Evolutionary conservation across 257 asterid species (phyloP).

Genomic region (Przewalskia tangutica): DNA sequence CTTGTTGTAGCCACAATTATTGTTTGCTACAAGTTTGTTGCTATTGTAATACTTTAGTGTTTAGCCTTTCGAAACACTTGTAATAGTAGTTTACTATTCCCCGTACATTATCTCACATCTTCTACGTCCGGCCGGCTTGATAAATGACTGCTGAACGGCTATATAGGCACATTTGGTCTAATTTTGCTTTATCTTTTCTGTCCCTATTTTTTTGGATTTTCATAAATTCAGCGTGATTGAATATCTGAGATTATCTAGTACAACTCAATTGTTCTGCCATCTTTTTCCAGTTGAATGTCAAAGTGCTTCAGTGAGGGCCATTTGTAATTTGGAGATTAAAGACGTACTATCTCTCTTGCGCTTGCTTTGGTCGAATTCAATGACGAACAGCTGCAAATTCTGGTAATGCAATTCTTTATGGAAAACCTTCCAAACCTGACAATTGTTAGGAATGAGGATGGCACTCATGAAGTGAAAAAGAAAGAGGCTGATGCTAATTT

Average conservation of each 20-base stretch:
- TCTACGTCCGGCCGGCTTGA: neutral
- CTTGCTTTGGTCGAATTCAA: conserved; percentile 44
- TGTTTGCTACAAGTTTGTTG: too few species aligned
- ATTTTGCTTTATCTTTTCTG: neutral
- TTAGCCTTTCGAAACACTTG: too few species aligned
- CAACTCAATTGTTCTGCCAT: neutral
- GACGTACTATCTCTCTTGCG: conserved; percentile 43
- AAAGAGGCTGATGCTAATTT: conserved; percentile 32
- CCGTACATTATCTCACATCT: too few species aligned
- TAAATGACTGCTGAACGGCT: neutral
- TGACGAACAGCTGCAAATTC: conserved; percentile 50
- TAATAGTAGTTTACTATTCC: too few species aligned
- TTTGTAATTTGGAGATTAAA: conserved; percentile 64
- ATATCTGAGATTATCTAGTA: neutral
- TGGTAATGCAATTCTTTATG: conserved; percentile 49
- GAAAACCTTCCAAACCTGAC: conserved; percentile 58
- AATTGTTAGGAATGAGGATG: conserved; percentile 37
- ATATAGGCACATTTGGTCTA: neutral
- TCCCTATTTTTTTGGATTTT: neutral
- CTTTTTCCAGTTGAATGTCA: conserved; percentile 51
- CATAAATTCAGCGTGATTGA: neutral
- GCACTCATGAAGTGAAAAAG: conserved; percentile 49
- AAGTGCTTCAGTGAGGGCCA: conserved; percentile 68
- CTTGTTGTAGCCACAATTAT: too few species aligned
- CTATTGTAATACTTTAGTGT: too few species aligned